Percentiles rank a stretch among this genome's conserved stretches.
These are phyloP conservation scores for Arthrobotrys iridis DNA, from an alignment of 2,329 filamentous ascomycete species.

Conservation along the genomic window DNA sequence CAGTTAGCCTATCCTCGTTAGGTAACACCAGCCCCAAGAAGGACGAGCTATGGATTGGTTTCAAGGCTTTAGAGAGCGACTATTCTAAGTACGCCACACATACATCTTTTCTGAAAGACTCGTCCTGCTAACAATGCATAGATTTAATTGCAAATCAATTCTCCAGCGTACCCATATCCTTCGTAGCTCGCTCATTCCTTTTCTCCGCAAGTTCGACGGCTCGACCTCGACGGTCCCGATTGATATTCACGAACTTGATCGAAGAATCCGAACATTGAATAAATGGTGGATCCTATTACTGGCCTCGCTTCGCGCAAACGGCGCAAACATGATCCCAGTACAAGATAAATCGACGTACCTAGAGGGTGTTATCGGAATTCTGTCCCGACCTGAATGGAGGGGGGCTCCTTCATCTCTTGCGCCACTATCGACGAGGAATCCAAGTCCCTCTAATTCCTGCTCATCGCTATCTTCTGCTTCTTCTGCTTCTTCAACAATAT, in stretches of 20 bases:
- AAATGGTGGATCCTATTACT: conserved; percentile 89
- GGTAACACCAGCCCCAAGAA: conserved; percentile 64
- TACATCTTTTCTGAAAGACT: neutral
- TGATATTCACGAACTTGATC: conserved; percentile 82
- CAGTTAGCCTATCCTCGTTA: conserved; percentile 34
- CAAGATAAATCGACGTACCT: conserved; percentile 84
- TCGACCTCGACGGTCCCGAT: conserved; percentile 74
- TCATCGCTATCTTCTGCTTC: conserved; percentile 65
- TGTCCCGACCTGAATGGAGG: conserved; percentile 90
- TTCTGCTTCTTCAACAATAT: conserved; percentile 73
- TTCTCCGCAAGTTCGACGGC: conserved; percentile 75
- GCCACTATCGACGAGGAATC: conserved; percentile 69
- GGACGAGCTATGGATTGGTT: conserved; percentile 76
- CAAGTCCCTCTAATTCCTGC: conserved; percentile 62
- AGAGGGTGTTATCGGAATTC: conserved; percentile 80
- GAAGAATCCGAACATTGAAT: conserved; percentile 79
- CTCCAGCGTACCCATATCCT: conserved; percentile 79
- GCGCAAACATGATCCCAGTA: conserved; percentile 77
- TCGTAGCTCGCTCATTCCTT: conserved; percentile 76
- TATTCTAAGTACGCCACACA: conserved; percentile 69
- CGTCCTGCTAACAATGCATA: conserved; percentile 57
- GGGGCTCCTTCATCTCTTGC: conserved; percentile 75
- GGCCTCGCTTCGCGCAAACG: conserved; percentile 80
- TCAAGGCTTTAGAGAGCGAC: conserved; percentile 74
- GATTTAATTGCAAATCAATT: conserved; percentile 77